Evolutionary conservation across 2,329 filamentous ascomycete genomes (phyloP).

Genomic region (Colletotrichum musae): DNA sequence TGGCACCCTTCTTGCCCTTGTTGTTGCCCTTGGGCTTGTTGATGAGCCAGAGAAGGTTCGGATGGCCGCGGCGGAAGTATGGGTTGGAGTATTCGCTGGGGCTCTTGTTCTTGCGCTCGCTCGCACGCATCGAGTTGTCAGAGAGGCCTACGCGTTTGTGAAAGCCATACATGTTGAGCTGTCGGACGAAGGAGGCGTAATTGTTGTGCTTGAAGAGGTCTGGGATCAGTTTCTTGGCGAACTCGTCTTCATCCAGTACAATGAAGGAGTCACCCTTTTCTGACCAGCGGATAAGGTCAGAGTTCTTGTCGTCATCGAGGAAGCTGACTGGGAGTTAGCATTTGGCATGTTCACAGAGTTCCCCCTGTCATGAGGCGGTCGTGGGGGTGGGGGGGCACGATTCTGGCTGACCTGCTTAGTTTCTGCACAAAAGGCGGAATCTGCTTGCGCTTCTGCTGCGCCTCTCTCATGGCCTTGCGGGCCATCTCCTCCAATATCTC

Average conservation of each 20-base stretch:
- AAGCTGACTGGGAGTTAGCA: constrained; percentile 73
- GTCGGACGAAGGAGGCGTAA: constrained; percentile 95
- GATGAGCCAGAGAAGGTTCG: constrained; percentile 94
- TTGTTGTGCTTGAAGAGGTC: constrained; percentile 99
- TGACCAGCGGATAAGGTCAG: constrained; percentile 96
- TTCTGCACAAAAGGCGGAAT: constrained; percentile 99
- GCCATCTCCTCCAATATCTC: constrained; percentile 86
- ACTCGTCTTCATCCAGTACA: constrained; percentile 97
- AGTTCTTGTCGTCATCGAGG: constrained; percentile 92
- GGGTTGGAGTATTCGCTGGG: constrained; percentile 98
- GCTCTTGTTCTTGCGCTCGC: constrained; percentile 96
- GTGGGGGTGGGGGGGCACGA: not conserved
- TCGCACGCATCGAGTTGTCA: constrained; percentile 97
- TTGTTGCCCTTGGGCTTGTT: constrained; percentile 87
- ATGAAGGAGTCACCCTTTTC: constrained; percentile 97
- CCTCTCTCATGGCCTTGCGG: constrained; percentile 86
- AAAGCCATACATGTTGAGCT: constrained; percentile 98
- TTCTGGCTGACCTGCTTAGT: constrained; percentile 84
- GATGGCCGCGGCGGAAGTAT: constrained; percentile 93
- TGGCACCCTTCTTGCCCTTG: constrained; percentile 73
- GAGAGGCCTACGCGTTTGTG: constrained; percentile 95
- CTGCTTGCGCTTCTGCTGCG: constrained; percentile 91
- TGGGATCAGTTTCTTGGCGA: constrained; percentile 95
- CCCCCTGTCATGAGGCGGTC: not conserved
- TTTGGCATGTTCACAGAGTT: not conserved